Evolutionary conservation across 139 green algal genomes (phyloP).

Genomic region (Volvox reticuliferus): DNA sequence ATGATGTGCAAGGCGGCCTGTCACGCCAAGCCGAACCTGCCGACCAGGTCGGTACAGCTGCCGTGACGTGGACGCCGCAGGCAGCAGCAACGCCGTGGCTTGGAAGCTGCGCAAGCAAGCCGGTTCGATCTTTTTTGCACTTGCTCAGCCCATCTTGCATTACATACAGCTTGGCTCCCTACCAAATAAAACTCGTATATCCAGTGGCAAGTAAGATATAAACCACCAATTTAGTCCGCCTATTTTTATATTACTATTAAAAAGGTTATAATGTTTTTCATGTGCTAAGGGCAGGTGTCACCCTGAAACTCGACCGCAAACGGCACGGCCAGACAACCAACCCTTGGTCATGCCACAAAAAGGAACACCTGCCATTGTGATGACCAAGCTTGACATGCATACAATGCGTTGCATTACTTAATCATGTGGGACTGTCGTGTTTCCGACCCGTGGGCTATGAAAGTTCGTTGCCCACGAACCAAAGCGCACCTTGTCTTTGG

Average conservation of each 20-base stretch:
- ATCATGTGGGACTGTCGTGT: neutral
- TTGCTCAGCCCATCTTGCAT: too few species aligned
- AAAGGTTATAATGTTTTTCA: too few species aligned
- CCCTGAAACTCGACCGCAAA: too few species aligned
- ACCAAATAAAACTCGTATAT: too few species aligned
- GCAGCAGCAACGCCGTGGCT: neutral
- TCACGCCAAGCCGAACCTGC: neutral
- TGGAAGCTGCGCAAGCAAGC: neutral
- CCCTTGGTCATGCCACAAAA: neutral
- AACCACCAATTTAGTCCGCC: too few species aligned
- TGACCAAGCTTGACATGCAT: neutral
- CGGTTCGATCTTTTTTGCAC: too few species aligned
- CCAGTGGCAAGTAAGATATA: too few species aligned
- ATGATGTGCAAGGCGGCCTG: neutral
- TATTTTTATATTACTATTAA: too few species aligned
- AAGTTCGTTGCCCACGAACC: constrained; percentile 12
- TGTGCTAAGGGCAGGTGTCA: too few species aligned
- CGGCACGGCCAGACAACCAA: neutral
- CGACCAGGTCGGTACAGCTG: neutral
- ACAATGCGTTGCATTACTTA: neutral
- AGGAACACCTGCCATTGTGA: neutral
- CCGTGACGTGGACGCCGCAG: neutral
- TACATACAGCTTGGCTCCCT: too few species aligned
- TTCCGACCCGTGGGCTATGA: constrained; percentile 22
- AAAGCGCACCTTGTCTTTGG: neutral